Evolutionary conservation across 305 asterid genomes (phyloP).

Genomic region (Fraxinus sp.): DNA sequence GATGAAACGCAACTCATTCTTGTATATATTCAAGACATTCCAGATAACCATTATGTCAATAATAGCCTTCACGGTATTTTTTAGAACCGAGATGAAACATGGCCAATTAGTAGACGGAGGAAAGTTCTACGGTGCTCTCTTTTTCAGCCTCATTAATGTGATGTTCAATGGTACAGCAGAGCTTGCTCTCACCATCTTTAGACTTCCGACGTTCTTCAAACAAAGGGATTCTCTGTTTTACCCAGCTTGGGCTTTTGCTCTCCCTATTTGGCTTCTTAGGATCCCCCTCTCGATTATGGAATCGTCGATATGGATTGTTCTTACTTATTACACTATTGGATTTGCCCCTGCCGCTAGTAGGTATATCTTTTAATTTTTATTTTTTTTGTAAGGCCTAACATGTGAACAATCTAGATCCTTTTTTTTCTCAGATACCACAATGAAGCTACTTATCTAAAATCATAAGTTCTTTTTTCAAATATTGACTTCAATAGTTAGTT

Average conservation of each 20-base stretch:
- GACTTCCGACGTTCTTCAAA: constrained; percentile 51
- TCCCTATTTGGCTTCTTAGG: constrained; percentile 47
- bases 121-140: constrained; percentile 48
- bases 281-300: constrained; percentile 44
- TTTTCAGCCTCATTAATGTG: constrained; percentile 48
- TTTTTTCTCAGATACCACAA: background rate
- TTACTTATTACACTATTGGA: constrained; percentile 53
- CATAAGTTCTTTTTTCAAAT: background rate
- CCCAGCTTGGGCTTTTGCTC: constrained; percentile 56
- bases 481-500: background rate
- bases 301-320: constrained; percentile 43
- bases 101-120: constrained; percentile 41
- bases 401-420: background rate
- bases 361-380: constrained; percentile 21
- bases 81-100: constrained; percentile 39
- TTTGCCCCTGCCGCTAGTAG: constrained; percentile 49
- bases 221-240: constrained; percentile 47
- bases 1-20: constrained; percentile 47
- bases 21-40: constrained; percentile 43
- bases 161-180: constrained; percentile 39
- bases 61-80: constrained; percentile 49
- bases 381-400: background rate
- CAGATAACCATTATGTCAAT: constrained; percentile 43
- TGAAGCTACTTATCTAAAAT: background rate
- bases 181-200: constrained; percentile 42